These are phyloP conservation scores for Gaertneriomyces semiglobifer DNA, from an alignment of 192 early-diverging fungal species.

Conservation along the genomic window DNA sequence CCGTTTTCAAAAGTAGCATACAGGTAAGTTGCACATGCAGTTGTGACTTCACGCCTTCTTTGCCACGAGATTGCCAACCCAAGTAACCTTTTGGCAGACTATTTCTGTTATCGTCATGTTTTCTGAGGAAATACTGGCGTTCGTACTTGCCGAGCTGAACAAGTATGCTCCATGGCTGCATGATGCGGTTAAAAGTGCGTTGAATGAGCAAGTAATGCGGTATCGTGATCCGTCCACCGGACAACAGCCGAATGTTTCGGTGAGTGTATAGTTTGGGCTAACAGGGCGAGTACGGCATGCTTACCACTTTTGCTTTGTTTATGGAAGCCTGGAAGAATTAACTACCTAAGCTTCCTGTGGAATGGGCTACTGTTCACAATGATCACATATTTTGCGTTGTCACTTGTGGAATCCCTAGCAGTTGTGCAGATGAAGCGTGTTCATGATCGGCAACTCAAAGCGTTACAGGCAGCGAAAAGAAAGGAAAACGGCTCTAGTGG, in stretches of 20 bases:
- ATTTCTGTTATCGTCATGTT: slow-evolving; percentile 79
- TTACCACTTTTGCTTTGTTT: too few species aligned
- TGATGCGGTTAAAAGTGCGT: slow-evolving; percentile 47
- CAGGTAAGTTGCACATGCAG: slow-evolving; percentile 45
- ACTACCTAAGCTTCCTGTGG: slow-evolving; percentile 61
- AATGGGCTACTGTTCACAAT: slow-evolving; percentile 74
- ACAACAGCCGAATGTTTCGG: too few species aligned
- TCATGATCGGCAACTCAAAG: slow-evolving; percentile 18
- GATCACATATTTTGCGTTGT: slow-evolving; percentile 81
- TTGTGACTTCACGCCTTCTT: background rate
- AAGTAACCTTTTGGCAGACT: slow-evolving; percentile 34
- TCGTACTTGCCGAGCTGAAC: slow-evolving; percentile 55
- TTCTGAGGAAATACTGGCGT: slow-evolving; percentile 70
- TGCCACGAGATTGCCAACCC: background rate
- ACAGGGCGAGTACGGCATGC: too few species aligned
- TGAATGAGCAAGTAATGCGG: slow-evolving; percentile 47
- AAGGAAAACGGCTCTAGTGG: too few species aligned
- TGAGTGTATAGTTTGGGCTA: too few species aligned
- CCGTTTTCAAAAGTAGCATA: slow-evolving; percentile 79
- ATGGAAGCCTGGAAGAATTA: slow-evolving; percentile 13
- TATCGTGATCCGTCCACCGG: slow-evolving; percentile 10
- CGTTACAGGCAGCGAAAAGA: background rate
- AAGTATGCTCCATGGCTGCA: slow-evolving; percentile 56
- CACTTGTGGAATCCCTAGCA: slow-evolving; percentile 80
- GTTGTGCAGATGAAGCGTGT: slow-evolving; percentile 60